These are phyloP conservation scores for Fraxinus cuspidata DNA, from an alignment of 257 asterid genomes.

Conservation along the genomic window DNA sequence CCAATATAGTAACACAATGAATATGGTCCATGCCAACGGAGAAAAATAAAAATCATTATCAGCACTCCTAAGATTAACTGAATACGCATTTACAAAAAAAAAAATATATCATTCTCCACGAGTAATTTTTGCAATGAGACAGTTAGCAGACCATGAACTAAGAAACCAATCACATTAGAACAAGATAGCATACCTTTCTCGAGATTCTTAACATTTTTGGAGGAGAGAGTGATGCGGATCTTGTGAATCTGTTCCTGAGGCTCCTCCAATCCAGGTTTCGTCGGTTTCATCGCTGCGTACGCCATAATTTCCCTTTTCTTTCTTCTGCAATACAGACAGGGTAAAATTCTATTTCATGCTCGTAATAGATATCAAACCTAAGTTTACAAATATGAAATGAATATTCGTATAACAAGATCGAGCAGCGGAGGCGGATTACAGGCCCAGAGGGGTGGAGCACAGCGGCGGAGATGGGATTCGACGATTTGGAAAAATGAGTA, in stretches of 20 bases:
- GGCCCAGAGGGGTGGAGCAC: background rate
- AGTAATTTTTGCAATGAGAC: background rate
- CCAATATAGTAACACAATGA: too few relatives aligned
- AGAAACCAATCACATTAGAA: background rate
- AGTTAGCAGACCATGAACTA: background rate
- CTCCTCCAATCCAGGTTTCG: constrained; percentile 48
- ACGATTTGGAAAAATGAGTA: background rate
- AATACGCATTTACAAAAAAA: background rate
- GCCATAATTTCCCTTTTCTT: constrained; percentile 36
- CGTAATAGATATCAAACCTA: background rate
- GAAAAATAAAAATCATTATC: background rate
- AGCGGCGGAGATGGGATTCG: background rate
- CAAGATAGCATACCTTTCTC: constrained; percentile 39
- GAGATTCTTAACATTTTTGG: constrained; percentile 46
- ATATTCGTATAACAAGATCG: background rate
- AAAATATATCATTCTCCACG: background rate
- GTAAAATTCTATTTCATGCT: background rate
- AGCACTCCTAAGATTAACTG: background rate
- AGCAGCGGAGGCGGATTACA: background rate
- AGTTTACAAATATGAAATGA: background rate
- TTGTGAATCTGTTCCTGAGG: constrained; percentile 44
- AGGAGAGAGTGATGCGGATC: constrained; percentile 54
- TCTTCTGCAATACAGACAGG: constrained; percentile 3
- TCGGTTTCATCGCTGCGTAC: constrained; percentile 46
- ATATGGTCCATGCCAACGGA: too few relatives aligned